These are phyloP conservation scores for Quercus mongolica DNA, from an alignment of 306 rosid genomes.

Conservation along the genomic window DNA sequence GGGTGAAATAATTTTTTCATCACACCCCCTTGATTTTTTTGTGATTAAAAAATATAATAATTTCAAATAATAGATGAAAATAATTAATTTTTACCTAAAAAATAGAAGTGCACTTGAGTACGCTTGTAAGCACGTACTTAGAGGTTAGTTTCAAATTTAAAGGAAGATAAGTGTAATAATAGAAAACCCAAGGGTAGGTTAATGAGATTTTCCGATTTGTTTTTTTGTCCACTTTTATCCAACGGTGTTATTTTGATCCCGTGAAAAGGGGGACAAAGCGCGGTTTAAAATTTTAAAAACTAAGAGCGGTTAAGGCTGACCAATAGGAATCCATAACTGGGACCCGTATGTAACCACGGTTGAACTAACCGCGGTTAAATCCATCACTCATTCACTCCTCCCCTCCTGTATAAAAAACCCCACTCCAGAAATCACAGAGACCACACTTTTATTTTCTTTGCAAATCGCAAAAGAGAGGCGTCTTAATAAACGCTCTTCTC, in stretches of 20 bases:
- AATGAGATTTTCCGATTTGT: not conserved
- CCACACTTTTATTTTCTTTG: not conserved
- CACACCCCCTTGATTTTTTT: no score
- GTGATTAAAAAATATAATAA: no score
- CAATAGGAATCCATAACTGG: not conserved
- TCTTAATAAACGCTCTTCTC: constrained; percentile 58
- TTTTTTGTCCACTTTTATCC: not conserved
- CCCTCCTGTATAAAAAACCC: constrained; percentile 7
- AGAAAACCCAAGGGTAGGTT: no score
- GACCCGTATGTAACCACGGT: constrained; percentile 3
- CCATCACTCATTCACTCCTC: not conserved
- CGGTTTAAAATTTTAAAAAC: not conserved
- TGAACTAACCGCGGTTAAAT: constrained; percentile 10
- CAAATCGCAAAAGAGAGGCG: constrained; percentile 24
- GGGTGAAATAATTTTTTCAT: no score
- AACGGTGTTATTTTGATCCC: not conserved
- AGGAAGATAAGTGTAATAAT: no score
- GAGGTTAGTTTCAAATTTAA: no score
- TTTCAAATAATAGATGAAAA: accelerated
- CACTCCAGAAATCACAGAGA: not conserved
- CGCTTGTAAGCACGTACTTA: accelerated
- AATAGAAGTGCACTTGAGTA: no score
- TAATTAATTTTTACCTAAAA: no score
- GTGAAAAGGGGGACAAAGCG: not conserved
- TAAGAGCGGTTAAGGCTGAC: not conserved